Evolutionary conservation across 139 green algal species (phyloP).

Genomic region (Mesotaenium endlicherianum): DNA sequence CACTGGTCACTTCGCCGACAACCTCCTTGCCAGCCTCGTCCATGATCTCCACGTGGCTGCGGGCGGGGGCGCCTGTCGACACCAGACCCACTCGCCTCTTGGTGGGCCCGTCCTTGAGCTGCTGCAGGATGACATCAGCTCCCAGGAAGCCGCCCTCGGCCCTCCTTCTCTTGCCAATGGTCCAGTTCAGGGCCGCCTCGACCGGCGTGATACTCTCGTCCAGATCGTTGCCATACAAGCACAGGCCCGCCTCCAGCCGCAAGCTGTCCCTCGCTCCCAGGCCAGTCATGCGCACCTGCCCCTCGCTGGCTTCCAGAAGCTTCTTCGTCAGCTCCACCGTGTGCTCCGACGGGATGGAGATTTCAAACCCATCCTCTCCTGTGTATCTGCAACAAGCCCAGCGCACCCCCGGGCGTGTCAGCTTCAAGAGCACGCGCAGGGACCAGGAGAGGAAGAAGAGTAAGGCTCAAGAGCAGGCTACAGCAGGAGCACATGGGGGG

Average conservation of each 20-base stretch:
- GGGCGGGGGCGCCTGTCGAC: constrained; percentile 79
- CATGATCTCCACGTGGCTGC: constrained; percentile 75
- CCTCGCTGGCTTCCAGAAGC: constrained; percentile 61
- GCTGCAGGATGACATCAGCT: constrained; percentile 89
- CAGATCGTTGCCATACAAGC: constrained; percentile 98
- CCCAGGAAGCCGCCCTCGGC: constrained; percentile 90
- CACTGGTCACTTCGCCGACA: constrained; percentile 84
- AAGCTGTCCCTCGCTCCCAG: constrained; percentile 90
- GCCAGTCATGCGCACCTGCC: constrained; percentile 73
- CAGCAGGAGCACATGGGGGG: too few relatives aligned
- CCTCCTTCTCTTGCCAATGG: constrained; percentile 83
- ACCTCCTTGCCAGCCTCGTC: constrained; percentile 74
- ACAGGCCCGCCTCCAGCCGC: constrained; percentile 95
- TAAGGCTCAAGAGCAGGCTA: too few relatives aligned
- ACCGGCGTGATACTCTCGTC: constrained; percentile 89
- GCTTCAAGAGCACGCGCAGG: too few relatives aligned
- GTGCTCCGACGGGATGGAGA: constrained; percentile 76
- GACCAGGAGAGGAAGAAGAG: too few relatives aligned
- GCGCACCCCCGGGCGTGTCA: too few relatives aligned
- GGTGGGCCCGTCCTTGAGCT: constrained; percentile 83
- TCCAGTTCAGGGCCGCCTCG: constrained; percentile 97
- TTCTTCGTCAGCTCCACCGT: constrained; percentile 73
- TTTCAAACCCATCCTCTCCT: constrained; percentile 98
- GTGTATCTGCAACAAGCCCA: constrained; percentile 93
- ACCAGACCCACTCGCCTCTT: constrained; percentile 88